Evolutionary conservation across 2,329 filamentous ascomycete genomes (phyloP), one percentile per base, ranked within the genome.

Genomic region (Chrysoporthe cubensis): DNA sequence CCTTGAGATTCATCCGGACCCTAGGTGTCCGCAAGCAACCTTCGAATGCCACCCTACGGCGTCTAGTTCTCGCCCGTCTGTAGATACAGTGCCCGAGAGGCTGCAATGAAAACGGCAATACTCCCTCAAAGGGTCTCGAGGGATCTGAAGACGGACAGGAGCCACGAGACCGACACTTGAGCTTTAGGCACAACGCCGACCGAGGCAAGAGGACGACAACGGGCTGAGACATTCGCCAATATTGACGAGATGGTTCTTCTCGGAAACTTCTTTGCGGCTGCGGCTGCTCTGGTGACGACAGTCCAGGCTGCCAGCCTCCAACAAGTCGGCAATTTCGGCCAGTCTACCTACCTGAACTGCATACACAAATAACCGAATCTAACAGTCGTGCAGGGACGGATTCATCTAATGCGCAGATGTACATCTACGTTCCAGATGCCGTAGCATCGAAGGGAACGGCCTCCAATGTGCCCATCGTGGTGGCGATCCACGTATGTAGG

Each of bases 401-500:
- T 67, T 26, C 48, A 16, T 68, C 66, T 13, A 72, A 71, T 16
- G 72, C 71, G 21, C 72, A 73, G 67, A 76, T 77, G 72, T 77
- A 73, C 69, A 75, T 77, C 62, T 77, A 77, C 54, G 75, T 76
- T 6, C 80, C 80, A 1, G 74, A 77, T 64, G 78, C 72, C 9
- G 72, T 82, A 6, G 74, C 75, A 0, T 72, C 80, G 1, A 82
- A 79, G 13, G 66, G 66, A 9, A 34, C 42, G 11, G 21, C 52
- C 5, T 57, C 63, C 1, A 50, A 66, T 48, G 84, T 85, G 0
- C 80, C 79, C 1, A 79, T 89, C 48, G 76, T 88, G 26, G 83
- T 88, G 3, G 86, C 83, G 2, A 79, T 86, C 68, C 83, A 88
- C 77, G 57, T 60, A 87, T 84, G 76, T 89, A 14, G 14, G 21